Conservation (phyloP, 139 green algal genomes). For the Limnomonas spitsbergensis region DNA sequence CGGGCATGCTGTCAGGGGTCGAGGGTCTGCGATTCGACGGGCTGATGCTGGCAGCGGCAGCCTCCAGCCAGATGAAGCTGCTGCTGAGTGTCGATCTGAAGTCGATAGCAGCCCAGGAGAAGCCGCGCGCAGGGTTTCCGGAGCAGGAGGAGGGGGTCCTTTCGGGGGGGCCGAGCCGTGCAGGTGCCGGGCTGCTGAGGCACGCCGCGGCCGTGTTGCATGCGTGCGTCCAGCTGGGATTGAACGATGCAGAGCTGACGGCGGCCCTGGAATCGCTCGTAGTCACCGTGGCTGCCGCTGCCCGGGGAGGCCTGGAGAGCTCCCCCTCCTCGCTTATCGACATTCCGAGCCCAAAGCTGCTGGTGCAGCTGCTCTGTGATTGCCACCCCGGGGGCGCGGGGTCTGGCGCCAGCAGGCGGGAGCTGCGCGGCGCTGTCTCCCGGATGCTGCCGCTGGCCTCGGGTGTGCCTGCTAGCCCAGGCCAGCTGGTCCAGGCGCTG, state of each 20-base stretch:
- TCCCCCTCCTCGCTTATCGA: too few relatives aligned
- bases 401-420: background rate
- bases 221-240: background rate
- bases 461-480: too few relatives aligned
- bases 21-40: background rate
- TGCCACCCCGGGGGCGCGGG: background rate
- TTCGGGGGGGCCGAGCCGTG: background rate
- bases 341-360: background rate
- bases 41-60: slow-evolving; percentile 10
- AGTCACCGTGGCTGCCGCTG: background rate
- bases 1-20: background rate
- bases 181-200: background rate
- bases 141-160: background rate
- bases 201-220: background rate
- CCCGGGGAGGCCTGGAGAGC: background rate
- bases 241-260: slow-evolving; percentile 7
- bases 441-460: background rate
- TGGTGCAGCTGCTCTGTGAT: background rate
- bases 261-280: background rate
- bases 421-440: background rate
- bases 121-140: background rate
- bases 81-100: background rate
- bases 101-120: background rate
- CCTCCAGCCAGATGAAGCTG: background rate
- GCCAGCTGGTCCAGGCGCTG: too few relatives aligned